These are phyloP conservation scores for Mucor irregularis DNA, from an alignment of 371 early-diverging fungal genomes.

Conservation along the genomic window DNA sequence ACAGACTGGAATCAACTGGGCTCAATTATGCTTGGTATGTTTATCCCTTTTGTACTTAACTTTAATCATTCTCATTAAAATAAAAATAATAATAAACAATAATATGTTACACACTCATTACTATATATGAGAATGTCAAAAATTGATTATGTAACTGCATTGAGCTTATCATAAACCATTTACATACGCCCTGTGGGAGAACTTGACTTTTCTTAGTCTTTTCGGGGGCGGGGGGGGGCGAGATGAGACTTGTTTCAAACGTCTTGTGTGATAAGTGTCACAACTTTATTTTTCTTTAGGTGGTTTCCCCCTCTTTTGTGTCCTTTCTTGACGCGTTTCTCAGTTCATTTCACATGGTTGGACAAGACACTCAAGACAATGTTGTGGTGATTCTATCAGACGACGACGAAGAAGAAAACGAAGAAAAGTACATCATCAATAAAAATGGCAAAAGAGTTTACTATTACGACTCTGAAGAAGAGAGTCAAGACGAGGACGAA, in stretches of 20 bases:
- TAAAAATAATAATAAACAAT: neutral
- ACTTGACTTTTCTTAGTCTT: no score
- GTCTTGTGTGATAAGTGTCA: no score
- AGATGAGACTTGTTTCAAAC: no score
- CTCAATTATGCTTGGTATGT: constrained; percentile 20
- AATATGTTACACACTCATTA: no score
- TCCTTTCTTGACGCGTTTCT: neutral
- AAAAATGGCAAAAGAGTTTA: constrained; percentile 1
- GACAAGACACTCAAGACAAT: neutral
- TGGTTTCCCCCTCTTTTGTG: neutral
- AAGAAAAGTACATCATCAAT: neutral
- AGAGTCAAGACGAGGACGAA: neutral
- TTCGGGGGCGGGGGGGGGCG: no score
- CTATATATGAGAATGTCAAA: no score
- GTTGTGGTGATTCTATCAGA: constrained; percentile 4
- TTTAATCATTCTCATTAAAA: constrained; percentile 27
- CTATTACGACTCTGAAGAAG: neutral
- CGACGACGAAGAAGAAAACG: constrained; percentile 11
- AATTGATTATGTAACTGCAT: no score
- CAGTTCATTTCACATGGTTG: neutral
- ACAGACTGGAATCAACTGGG: constrained; percentile 2
- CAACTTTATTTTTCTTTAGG: no score
- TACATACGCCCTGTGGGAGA: no score
- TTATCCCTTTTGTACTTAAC: constrained; percentile 19
- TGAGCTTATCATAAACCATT: no score